Evolutionary conservation across 352 stramenopile genomes (phyloP).

Genomic region (Phytopythium chamaehyphon): DNA sequence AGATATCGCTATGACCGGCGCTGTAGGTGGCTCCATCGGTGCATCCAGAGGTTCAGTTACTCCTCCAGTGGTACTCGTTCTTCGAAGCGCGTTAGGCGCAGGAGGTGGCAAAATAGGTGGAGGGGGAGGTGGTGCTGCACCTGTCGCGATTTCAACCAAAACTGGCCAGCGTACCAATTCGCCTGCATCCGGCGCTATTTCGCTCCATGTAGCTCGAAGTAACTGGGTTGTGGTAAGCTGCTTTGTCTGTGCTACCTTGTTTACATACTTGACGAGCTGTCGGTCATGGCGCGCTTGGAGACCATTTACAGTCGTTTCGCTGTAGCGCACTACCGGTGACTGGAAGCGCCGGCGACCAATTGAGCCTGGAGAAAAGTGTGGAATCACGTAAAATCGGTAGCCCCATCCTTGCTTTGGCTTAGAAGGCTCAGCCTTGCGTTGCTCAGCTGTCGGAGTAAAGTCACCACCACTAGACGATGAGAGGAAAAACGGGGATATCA

Average conservation of each 20-base stretch:
- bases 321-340: slow-evolving; percentile 22
- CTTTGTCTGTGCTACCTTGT: slow-evolving; percentile 49
- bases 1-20: background rate
- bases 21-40: background rate
- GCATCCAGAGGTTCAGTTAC: background rate
- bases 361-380: slow-evolving; percentile 50
- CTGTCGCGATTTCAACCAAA: slow-evolving; percentile 54
- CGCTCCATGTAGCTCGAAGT: slow-evolving; percentile 48
- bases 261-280: slow-evolving; percentile 74
- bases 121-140: background rate
- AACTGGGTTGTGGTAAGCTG: slow-evolving; percentile 45
- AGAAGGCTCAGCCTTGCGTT: background rate
- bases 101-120: background rate
- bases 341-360: slow-evolving; percentile 51
- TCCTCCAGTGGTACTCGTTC: background rate
- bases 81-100: background rate
- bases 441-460: background rate
- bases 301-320: slow-evolving; percentile 7
- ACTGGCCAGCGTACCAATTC: slow-evolving; percentile 70
- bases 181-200: slow-evolving; percentile 52
- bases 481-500: slow-evolving; percentile 21
- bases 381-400: slow-evolving; percentile 72
- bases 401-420: slow-evolving; percentile 36
- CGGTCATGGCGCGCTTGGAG: slow-evolving; percentile 37
- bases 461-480: background rate